Evolutionary conservation across 805 yeast species (phyloP).

Genomic region (Wickerhamomyces ciferrii): DNA sequence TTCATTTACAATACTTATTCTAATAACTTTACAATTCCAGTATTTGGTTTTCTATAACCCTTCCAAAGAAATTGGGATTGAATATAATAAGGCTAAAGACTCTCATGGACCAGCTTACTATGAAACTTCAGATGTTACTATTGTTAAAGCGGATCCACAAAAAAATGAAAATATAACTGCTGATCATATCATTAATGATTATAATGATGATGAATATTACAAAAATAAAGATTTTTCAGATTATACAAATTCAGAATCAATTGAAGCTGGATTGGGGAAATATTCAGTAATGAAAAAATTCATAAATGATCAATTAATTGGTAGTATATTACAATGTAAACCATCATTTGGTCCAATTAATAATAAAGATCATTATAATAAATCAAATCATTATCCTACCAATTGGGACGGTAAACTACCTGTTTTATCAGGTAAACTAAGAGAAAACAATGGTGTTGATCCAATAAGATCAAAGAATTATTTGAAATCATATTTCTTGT

Average conservation of each 20-base stretch:
- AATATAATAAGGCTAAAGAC: not conserved
- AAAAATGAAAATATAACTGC: not conserved
- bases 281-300: slow-evolving; percentile 11
- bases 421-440: slow-evolving; percentile 16
- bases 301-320: slow-evolving; percentile 12
- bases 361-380: slow-evolving; percentile 18
- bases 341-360: slow-evolving; percentile 16
- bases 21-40: not conserved
- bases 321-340: slow-evolving; percentile 8
- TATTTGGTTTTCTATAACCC: not conserved
- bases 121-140: not conserved
- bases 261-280: slow-evolving; percentile 10
- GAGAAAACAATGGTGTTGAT: slow-evolving; percentile 19
- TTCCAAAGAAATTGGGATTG: not conserved
- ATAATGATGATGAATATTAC: slow-evolving; percentile 13
- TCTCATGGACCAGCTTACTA: not conserved
- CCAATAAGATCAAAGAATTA: slow-evolving; percentile 20
- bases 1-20: not conserved
- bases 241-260: slow-evolving; percentile 3
- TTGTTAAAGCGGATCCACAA: not conserved
- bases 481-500: slow-evolving; percentile 11
- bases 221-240: slow-evolving; percentile 10
- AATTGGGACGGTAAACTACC: slow-evolving; percentile 18
- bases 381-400: slow-evolving; percentile 6
- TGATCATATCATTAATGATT: not conserved